Conservation (phyloP, 768 basidiomycete genomes). For the Lactarius quietus region DNA sequence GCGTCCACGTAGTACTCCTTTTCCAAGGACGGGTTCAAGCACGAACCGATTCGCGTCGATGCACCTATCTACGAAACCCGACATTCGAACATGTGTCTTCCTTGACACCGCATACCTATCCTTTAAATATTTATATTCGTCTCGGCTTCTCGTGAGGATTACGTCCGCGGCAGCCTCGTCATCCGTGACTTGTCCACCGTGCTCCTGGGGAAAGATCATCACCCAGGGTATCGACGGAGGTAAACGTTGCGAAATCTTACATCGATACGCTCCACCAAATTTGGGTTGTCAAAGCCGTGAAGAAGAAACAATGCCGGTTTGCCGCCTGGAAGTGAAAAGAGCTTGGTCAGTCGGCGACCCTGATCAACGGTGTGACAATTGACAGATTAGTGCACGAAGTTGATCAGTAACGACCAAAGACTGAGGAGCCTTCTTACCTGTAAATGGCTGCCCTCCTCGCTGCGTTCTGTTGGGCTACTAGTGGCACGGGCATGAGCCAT, state of each 20-base stretch:
- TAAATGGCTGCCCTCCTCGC: not conserved
- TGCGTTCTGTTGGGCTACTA: not conserved
- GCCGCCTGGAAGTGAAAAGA: slow-evolving; percentile 13
- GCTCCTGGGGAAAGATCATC: slow-evolving; percentile 1
- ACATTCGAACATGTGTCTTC: slow-evolving; percentile 22
- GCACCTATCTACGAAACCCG: slow-evolving; percentile 23
- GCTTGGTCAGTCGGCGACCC: not conserved
- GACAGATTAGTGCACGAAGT: not conserved
- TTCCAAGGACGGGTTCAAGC: not conserved
- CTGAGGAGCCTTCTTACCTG: not conserved
- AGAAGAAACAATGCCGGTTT: slow-evolving; percentile 6
- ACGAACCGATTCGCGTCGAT: slow-evolving; percentile 11
- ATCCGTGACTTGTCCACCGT: slow-evolving; percentile 20
- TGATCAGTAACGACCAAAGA: not conserved
- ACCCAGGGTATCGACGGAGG: not conserved
- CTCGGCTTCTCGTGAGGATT: slow-evolving; percentile 8
- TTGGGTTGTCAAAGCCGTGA: slow-evolving; percentile 6
- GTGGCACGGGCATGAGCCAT: not conserved
- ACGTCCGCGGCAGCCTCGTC: slow-evolving; percentile 14
- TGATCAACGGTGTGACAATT: not conserved
- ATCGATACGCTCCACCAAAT: slow-evolving; percentile 23
- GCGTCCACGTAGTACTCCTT: slow-evolving; percentile 11
- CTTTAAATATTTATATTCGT: slow-evolving; percentile 13
- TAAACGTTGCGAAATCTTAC: not conserved
- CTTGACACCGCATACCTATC: slow-evolving; percentile 18